phyloP scores from a whole-genome alignment of 2,329 filamentous ascomycete genomes.

The Microcera coccophila region DNA sequence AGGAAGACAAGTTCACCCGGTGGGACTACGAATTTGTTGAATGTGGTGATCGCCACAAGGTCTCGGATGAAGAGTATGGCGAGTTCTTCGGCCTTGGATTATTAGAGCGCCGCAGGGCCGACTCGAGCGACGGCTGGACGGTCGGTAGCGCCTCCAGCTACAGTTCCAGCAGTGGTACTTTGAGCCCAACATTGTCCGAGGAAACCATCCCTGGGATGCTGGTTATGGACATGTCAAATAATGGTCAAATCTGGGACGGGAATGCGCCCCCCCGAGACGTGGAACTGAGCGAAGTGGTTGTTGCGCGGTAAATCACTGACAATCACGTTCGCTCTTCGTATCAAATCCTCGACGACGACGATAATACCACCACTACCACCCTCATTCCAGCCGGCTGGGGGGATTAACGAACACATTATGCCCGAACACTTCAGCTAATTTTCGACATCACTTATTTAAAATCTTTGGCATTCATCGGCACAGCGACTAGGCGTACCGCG shows the following conservation, averaged over 20 bases:
- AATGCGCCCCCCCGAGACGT: slow-evolving; percentile 36
- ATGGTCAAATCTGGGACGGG: slow-evolving; percentile 30
- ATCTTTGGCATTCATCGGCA: slow-evolving; percentile 41
- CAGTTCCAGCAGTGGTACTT: slow-evolving; percentile 45
- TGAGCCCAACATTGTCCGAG: slow-evolving; percentile 48
- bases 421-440: slow-evolving; percentile 28
- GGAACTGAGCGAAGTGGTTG: slow-evolving; percentile 45
- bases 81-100: slow-evolving; percentile 46
- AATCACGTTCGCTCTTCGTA: background rate
- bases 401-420: slow-evolving; percentile 29
- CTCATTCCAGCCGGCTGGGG: slow-evolving; percentile 10
- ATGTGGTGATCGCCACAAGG: slow-evolving; percentile 59
- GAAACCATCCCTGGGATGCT: slow-evolving; percentile 36
- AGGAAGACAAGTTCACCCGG: slow-evolving; percentile 78
- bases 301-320: slow-evolving; percentile 31
- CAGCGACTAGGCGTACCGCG: slow-evolving; percentile 38
- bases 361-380: slow-evolving; percentile 12
- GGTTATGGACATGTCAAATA: slow-evolving; percentile 34
- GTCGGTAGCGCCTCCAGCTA: slow-evolving; percentile 74
- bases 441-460: slow-evolving; percentile 31
- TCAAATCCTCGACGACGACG: slow-evolving; percentile 3
- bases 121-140: slow-evolving; percentile 83
- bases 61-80: slow-evolving; percentile 45
- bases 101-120: slow-evolving; percentile 39
- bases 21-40: slow-evolving; percentile 98